Evolutionary conservation across 139 green algal genomes (phyloP), one percentile per base, ranked within the genome.

Genomic region (Zygnema circumcarinatum): DNA sequence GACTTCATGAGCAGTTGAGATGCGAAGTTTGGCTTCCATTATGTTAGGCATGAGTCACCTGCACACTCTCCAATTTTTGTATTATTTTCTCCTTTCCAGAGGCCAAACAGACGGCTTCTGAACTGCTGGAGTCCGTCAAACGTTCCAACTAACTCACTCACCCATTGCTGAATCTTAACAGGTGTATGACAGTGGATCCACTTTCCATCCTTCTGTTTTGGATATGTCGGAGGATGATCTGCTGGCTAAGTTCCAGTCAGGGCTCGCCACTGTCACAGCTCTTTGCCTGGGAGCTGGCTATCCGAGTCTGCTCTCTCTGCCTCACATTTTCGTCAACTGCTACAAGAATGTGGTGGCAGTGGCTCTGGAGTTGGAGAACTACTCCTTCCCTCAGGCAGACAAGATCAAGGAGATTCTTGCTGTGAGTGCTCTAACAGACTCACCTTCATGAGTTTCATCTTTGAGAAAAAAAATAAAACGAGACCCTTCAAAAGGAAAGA

Each of bases 301-400:
- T 92, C 96, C 97, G 86, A 98, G 96, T 36, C 83, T 98, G 36
- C 94, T 95, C 76, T 95, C 96, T 73, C 92, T 97, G 67, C 96
- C 97, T 39, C 97, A 99, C 94, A 91, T 90, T 69, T 91, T 99
- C 81, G 93, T 99, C 94, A 98, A 99, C 82, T 94, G 91, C 83
- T 99, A 98, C 97, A 99, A 99, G 96, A 99, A 99, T 91, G 95
- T 98, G 87, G 93, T 99, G 83, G 94, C 96, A 54, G 92, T 99
- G 35, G 88, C 74, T 22, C 81, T 91, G 2, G 84, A 35, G 40
- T 7, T 89, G 33, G 76, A 84, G 11, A 35, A 92, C 25, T 92
- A 93, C 76, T 92, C 88, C 21, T 92, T 92, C 88, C 88, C 88
- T 0, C 87, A 79, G 1, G 88, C 88, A 1, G 87, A 92, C 74